A percentile compares a stretch with the other conserved stretches of the same genome.
phyloP scores from a whole-genome alignment of 192 early-diverging fungal genomes.

The Backusella sp. region DNA sequence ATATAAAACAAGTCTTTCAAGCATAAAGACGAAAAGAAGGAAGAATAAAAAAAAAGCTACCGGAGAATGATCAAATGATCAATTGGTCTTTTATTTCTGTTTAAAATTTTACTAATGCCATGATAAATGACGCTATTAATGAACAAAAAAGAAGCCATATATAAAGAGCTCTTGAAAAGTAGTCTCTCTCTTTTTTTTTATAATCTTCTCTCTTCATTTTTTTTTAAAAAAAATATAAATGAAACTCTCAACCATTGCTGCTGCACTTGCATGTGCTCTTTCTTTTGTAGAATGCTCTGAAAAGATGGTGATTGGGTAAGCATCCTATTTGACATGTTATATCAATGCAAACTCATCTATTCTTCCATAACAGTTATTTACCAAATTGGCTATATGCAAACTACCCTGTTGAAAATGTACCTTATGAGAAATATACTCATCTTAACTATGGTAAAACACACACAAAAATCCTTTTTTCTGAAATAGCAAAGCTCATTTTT shows the following conservation, averaged over 20 bases:
- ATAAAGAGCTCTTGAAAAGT: background rate
- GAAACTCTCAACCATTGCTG: background rate
- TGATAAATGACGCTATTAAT: background rate
- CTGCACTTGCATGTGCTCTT: constrained; percentile 4
- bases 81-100: background rate
- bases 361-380: constrained; percentile 25
- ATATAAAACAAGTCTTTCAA: background rate
- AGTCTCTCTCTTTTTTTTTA: background rate
- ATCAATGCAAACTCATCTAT: background rate
- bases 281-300: background rate
- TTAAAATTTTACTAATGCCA: background rate
- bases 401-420: constrained; percentile 21
- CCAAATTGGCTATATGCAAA: constrained; percentile 41
- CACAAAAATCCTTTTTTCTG: background rate
- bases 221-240: background rate
- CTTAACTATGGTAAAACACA: constrained; percentile 38
- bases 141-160: background rate
- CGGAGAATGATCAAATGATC: background rate
- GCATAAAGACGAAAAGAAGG: background rate
- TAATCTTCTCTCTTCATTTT: background rate
- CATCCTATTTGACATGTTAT: background rate
- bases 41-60: background rate
- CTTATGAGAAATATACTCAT: constrained; percentile 37
- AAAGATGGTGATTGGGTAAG: constrained; percentile 30
- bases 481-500: background rate